Evolutionary conservation across 768 basidiomycete species (phyloP).

Genomic region (Candolleomyces efflorescens): DNA sequence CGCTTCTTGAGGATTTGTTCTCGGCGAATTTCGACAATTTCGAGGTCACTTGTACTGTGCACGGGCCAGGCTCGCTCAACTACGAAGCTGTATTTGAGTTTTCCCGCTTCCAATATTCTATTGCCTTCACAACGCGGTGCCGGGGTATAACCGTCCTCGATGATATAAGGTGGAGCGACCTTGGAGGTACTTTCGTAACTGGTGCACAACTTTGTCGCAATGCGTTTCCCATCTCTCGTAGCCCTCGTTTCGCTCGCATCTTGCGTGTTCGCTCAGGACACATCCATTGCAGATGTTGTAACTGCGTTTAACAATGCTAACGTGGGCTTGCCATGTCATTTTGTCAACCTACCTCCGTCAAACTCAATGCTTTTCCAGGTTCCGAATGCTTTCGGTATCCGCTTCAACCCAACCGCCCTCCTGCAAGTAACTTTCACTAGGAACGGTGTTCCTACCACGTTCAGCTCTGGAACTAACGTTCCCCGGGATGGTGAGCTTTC

Average conservation of each 20-base stretch:
- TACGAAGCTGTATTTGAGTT: background rate
- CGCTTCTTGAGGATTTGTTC: slow-evolving; percentile 1
- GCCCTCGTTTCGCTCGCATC: slow-evolving; percentile 3
- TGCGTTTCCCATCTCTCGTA: slow-evolving; percentile 8
- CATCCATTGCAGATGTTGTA: slow-evolving; percentile 17
- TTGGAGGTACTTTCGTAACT: background rate
- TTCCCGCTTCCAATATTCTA: background rate
- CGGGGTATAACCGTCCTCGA: slow-evolving; percentile 1
- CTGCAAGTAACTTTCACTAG: slow-evolving; percentile 23
- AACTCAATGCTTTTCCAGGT: slow-evolving; percentile 13
- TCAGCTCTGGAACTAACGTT: slow-evolving; percentile 24
- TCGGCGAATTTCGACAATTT: slow-evolving; percentile 1
- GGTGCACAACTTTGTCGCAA: background rate
- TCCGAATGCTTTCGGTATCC: slow-evolving; percentile 16
- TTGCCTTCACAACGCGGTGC: background rate
- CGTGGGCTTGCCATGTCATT: slow-evolving; percentile 9
- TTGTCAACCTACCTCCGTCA: background rate
- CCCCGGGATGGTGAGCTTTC: slow-evolving; percentile 19
- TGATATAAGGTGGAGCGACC: background rate
- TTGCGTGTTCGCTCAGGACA: slow-evolving; percentile 18
- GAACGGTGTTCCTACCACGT: slow-evolving; percentile 16
- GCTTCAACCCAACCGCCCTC: slow-evolving; percentile 23
- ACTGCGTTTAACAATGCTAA: slow-evolving; percentile 20
- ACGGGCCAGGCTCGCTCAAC: background rate
- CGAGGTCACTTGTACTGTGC: background rate